Base-by-base conservation (phyloP, 805 yeast genomes). In the Pichia sporocuriosa region DNA sequence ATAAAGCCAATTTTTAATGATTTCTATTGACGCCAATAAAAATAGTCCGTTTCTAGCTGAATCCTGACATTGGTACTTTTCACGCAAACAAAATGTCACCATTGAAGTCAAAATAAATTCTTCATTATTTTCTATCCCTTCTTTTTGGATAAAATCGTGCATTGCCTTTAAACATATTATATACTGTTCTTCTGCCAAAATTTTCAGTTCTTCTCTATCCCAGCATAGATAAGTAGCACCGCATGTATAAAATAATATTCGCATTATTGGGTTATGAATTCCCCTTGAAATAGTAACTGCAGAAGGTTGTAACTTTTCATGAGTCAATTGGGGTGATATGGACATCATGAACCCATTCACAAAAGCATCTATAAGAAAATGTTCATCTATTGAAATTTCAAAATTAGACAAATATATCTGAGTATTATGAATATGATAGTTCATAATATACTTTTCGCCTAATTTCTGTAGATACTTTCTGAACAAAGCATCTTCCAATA, bases 51-150 rank as follows among this genome's bases (percentile, higher is more conserved):
- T 54, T 11, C 61, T 52, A 16, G 53, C 23, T 42, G 55, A 23
- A 52, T 48, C 32, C 56, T 57, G 25, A 48, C 54, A 39, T 50
- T 56, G 30, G 56, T 57, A 54, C 39, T 67, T 61, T 22, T 67
- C 62, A 19, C 72, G 54, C 5, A 68, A 51, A 43, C 72, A 67
- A 28, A 68, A 47, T 35, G 61, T 43, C 34, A 67, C 63, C 17
- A 63, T 60, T 1, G 68, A 67, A 7, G 67, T 66, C 16, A 66
- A 50, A 0, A 67, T 42, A 73, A 73, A 68, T 20, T 61, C 58
- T 30, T 63, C 66, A 13, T 60, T 57, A 7, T 63, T 63, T 23
- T 49, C 50, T 8, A 54, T 47, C 4, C 48, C 39, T 16, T 58
- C 52, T 4, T 45, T 42, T 6, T 43, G 39, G 12, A 58, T 48